Base-by-base conservation (phyloP, 2,329 filamentous ascomycete species). In the Xylariaceae sp. region DNA sequence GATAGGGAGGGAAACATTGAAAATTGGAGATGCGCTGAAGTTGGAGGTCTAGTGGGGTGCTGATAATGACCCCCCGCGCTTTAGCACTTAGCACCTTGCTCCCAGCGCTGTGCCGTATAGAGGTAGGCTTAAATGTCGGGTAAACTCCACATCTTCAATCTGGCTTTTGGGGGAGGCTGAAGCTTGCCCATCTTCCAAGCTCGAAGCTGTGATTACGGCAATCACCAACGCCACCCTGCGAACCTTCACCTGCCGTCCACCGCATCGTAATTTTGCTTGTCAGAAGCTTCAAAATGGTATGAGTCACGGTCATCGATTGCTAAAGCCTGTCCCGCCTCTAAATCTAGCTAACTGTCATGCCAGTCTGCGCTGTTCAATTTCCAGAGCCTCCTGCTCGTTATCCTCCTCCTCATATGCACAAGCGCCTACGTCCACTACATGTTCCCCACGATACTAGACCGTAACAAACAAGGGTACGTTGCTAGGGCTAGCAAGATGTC, bases 311-410 rank as follows among this genome's bases (percentile, higher is more conserved):
- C n/a, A n/a, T n/a, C n/a, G n/a, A 36, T 29, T 15, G 6, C 16
- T 7, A 11, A 4, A 13, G n/a, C 37, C 7, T 23, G 26, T 11
- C 18, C 21, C 41, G 26, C 13, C 8, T 18, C 21, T 30, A n/a
- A n/a, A n/a, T n/a, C n/a, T 20, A 23, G 29, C 52, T 61, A 43
- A 59, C 37, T 27, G n/a, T 35, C 26, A 21, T 24, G 46, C 13
- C 29, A 97, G 94, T 89, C 94, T 55, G 94, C 94, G 50, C 88
- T 99, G 68, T 97, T 99, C 86, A 97, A 97, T 78, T 97, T 99
- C 80, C 92, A 97, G 75, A 96, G 92, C 54, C 88, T 97, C 64
- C 84, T 99, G 65, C 85, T 97, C 66, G 93, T 97, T 63, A 86
- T 99, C 67, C 86, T 99, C 45, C 88, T 99, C 64, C 85, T 95